A percentile compares a stretch with the other conserved stretches of the same genome.
Evolutionary conservation across 768 basidiomycete genomes (phyloP).

Genomic region (Xerocomus spinulosus): DNA sequence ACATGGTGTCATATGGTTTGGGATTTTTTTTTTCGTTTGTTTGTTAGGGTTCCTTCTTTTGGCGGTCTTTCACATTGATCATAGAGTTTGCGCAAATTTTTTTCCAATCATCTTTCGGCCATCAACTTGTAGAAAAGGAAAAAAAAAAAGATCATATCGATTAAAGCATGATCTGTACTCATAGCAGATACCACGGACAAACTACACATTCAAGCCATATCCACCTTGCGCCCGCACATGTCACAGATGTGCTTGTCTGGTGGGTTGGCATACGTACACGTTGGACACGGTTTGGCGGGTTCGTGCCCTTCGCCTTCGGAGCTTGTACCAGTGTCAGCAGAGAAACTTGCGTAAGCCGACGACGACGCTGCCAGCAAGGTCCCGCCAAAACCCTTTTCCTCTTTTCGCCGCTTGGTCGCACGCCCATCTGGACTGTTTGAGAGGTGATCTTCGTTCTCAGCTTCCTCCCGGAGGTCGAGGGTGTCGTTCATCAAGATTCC

Average conservation of each 20-base stretch:
- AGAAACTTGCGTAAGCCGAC: constrained; percentile 25
- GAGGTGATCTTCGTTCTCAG: constrained; percentile 53
- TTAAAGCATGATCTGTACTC: constrained; percentile 36
- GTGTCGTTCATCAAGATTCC: constrained; percentile 58
- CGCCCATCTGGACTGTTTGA: constrained; percentile 46
- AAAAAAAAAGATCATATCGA: constrained; percentile 20
- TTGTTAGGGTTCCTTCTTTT: constrained; percentile 22
- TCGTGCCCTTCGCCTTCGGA: constrained; percentile 31
- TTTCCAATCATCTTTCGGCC: constrained; percentile 12
- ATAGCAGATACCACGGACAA: constrained; percentile 30
- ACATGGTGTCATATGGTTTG: constrained; percentile 24
- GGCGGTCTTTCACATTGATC: constrained; percentile 27
- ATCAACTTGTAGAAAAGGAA: constrained; percentile 19
- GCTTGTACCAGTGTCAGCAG: constrained; percentile 30
- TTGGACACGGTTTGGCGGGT: constrained; percentile 42
- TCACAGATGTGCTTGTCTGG: constrained; percentile 39
- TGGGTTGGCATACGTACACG: constrained; percentile 58
- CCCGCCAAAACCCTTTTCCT: constrained; percentile 69
- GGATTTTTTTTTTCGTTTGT: constrained; percentile 20
- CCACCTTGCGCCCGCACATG: constrained; percentile 40
- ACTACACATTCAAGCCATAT: constrained; percentile 12
- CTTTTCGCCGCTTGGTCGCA: constrained; percentile 39
- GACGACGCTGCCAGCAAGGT: constrained; percentile 55
- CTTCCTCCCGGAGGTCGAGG: constrained; percentile 61
- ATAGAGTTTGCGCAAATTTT: constrained; percentile 26